Evolutionary conservation across 208 protist genomes (phyloP).

Genomic region (Trichomonas gallinae): DNA sequence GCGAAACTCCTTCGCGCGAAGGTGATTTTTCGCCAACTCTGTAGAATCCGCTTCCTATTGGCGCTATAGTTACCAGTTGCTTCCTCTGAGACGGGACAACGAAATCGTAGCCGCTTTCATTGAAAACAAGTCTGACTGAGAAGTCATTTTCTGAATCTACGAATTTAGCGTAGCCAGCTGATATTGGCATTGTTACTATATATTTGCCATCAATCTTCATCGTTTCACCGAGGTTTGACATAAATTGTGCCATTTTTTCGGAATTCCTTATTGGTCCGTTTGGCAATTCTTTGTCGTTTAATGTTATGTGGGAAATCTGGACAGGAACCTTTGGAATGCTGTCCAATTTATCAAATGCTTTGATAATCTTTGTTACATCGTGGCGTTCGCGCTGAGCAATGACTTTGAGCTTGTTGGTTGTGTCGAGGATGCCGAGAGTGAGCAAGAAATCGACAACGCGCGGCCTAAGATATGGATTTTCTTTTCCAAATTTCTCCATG

Average conservation of each 20-base stretch:
- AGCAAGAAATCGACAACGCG: not conserved
- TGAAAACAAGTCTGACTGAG: not conserved
- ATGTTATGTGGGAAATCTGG: not conserved
- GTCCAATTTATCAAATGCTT: not conserved
- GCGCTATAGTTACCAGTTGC: not conserved
- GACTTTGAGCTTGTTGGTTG: not conserved
- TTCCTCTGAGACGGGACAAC: not conserved
- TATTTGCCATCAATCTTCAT: not conserved
- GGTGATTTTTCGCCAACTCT: not conserved
- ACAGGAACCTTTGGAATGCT: not conserved
- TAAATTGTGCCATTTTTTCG: not conserved
- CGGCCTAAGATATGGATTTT: not conserved
- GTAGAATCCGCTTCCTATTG: not conserved
- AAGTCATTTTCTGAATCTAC: not conserved
- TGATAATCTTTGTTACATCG: not conserved
- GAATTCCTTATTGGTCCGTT: not conserved
- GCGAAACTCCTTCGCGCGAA: not conserved
- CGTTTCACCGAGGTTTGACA: not conserved
- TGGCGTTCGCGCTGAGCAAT: not conserved
- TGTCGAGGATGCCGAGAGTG: not conserved
- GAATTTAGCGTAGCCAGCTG: not conserved
- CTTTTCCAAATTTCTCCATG: not conserved
- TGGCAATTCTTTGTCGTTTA: not conserved
- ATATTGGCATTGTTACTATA: not conserved
- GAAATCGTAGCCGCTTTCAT: not conserved